A percentile compares a stretch with the other conserved stretches of the same genome.
Conservation (phyloP, 176 grass and related monocot genomes). For the Aegilops longissima region DNA sequence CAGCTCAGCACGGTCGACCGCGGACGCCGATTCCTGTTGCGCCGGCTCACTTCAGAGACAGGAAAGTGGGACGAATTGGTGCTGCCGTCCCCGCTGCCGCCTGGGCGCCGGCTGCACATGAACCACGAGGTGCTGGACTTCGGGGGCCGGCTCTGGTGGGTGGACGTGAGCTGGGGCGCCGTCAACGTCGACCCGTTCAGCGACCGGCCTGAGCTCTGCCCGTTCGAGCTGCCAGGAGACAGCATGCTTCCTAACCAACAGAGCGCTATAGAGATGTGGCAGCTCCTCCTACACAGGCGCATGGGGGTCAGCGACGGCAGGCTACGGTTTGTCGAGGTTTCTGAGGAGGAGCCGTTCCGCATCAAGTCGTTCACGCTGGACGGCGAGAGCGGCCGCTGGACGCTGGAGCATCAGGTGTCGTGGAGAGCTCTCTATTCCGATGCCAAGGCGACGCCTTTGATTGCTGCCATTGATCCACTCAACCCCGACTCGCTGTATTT, state of each 20-base stretch:
- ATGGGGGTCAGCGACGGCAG: slow-evolving; percentile 25
- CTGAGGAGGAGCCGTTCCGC: not conserved
- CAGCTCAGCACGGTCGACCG: slow-evolving; percentile 1
- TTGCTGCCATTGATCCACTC: slow-evolving; percentile 13
- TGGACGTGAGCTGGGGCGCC: slow-evolving; percentile 28
- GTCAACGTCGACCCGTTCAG: slow-evolving; percentile 12
- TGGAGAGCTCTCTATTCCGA: not conserved
- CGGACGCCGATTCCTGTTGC: not conserved
- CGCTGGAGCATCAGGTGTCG: slow-evolving; percentile 16
- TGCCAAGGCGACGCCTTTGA: not conserved
- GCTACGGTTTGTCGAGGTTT: slow-evolving; percentile 29
- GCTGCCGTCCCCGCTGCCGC: slow-evolving; percentile 8
- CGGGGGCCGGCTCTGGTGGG: slow-evolving; percentile 15
- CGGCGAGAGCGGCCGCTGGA: slow-evolving; percentile 2
- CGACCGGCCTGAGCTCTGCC: not conserved
- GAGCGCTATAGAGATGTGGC: not conserved
- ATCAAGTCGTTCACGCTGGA: slow-evolving; percentile 8
- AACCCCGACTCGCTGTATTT: slow-evolving; percentile 5
- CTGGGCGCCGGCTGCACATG: not conserved
- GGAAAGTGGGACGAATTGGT: not conserved
- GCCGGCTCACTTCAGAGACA: slow-evolving; percentile 4
- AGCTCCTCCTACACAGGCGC: slow-evolving; percentile 4
- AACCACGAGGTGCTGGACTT: slow-evolving; percentile 19
- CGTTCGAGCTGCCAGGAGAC: slow-evolving; percentile 22
- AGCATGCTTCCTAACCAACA: not conserved